Evolutionary conservation across 495 filamentous ascomycete genomes (phyloP).

Genomic region (Penicillium desertorum): DNA sequence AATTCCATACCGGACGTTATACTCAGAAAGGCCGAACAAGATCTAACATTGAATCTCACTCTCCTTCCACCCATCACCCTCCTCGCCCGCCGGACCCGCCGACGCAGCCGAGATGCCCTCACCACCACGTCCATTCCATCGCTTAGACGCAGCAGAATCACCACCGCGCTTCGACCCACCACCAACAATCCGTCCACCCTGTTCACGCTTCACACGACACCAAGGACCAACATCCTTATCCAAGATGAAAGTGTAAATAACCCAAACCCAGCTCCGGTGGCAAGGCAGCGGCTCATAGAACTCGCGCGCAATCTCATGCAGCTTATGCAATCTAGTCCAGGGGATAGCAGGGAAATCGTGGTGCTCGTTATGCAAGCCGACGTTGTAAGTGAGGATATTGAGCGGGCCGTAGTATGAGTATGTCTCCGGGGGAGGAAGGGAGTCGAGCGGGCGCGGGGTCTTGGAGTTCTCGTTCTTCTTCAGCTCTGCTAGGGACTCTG

Average conservation of each 20-base stretch:
- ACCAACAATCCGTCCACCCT: constrained; percentile 71
- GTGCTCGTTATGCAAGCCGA: constrained; percentile 97
- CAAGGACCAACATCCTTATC: constrained; percentile 84
- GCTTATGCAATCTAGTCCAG: constrained; percentile 76
- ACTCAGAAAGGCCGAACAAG: not conserved
- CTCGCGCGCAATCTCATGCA: constrained; percentile 81
- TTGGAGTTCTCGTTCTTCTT: constrained; percentile 31
- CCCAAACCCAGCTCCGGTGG: constrained; percentile 86
- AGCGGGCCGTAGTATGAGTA: constrained; percentile 95
- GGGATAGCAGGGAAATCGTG: constrained; percentile 98
- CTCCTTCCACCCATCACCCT: constrained; percentile 51
- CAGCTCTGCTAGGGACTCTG: constrained; percentile 51
- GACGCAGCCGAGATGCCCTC: constrained; percentile 45
- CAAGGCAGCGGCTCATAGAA: constrained; percentile 88
- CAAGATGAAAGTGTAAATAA: constrained; percentile 92
- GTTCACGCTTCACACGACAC: constrained; percentile 88
- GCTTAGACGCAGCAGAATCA: constrained; percentile 16
- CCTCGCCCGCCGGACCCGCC: constrained; percentile 40
- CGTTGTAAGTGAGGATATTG: constrained; percentile 93
- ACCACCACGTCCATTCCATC: constrained; percentile 39
- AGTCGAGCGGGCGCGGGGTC: constrained; percentile 41
- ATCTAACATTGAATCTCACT: constrained; percentile 48
- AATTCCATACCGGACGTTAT: constrained; percentile 5
- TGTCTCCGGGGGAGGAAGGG: constrained; percentile 78
- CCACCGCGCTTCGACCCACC: constrained; percentile 25